Evolutionary conservation across 805 yeast species (phyloP).

Genomic region (Cyberlindnera mississippiensis): DNA sequence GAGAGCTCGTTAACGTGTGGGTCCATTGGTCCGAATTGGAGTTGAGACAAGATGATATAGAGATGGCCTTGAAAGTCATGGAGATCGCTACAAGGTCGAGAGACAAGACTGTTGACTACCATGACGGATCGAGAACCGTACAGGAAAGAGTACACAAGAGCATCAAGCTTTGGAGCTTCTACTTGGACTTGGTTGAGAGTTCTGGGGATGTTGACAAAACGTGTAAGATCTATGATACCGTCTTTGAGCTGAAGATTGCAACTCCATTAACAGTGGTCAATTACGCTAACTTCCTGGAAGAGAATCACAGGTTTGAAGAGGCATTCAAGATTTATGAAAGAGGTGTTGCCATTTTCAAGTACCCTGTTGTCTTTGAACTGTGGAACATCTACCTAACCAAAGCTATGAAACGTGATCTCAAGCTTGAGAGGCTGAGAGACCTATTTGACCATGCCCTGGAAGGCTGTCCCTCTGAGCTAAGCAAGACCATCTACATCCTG

Average conservation of each 20-base stretch:
- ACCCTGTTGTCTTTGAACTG: conserved; percentile 60
- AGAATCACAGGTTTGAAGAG: conserved; percentile 41
- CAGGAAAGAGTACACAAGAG: conserved; percentile 61
- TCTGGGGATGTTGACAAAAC: conserved; percentile 39
- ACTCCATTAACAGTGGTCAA: conserved; percentile 64
- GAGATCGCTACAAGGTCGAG: conserved; percentile 41
- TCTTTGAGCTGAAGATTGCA: conserved; percentile 57
- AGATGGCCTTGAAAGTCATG: conserved; percentile 39
- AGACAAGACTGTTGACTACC: conserved; percentile 30
- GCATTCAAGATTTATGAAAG: conserved; percentile 62
- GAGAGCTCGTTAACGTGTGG: conserved; percentile 68
- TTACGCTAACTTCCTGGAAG: conserved; percentile 59
- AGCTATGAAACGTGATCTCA: conserved; percentile 35
- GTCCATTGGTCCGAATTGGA: conserved; percentile 74
- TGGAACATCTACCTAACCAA: conserved; percentile 67
- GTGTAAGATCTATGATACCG: conserved; percentile 46
- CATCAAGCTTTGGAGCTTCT: conserved; percentile 65
- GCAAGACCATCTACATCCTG: conserved; percentile 45
- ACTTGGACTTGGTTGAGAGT: conserved; percentile 66
- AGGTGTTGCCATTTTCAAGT: conserved; percentile 58
- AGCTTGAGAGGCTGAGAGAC: conserved; percentile 60
- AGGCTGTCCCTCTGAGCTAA: conserved; percentile 44
- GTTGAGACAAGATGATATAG: conserved; percentile 44
- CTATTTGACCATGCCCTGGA: conserved; percentile 65
- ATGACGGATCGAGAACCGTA: conserved; percentile 44